A percentile compares a stretch with the other conserved stretches of the same genome.
These are phyloP conservation scores for Telopea speciosissima DNA, from an alignment of 177 flowering plant genomes.

Conservation along the genomic window DNA sequence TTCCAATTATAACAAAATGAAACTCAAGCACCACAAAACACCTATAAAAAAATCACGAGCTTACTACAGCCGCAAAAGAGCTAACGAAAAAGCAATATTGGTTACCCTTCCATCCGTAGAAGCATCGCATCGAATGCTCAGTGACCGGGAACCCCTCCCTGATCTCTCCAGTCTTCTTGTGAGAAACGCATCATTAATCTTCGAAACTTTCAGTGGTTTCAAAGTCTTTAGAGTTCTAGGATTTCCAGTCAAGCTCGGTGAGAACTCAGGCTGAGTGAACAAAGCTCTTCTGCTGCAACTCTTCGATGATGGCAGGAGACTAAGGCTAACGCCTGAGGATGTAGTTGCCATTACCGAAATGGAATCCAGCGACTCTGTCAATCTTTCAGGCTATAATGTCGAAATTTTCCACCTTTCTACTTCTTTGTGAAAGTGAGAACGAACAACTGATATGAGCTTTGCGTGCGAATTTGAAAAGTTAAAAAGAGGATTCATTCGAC, in stretches of 20 bases:
- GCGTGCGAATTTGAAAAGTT: slow-evolving; percentile 6
- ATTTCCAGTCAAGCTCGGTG: slow-evolving; percentile 21
- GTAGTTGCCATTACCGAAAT: slow-evolving; percentile 13
- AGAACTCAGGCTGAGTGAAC: slow-evolving; percentile 15
- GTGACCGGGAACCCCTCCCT: slow-evolving; percentile 22
- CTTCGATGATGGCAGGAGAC: slow-evolving; percentile 6
- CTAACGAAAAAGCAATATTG: not conserved
- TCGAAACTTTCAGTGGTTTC: slow-evolving; percentile 14
- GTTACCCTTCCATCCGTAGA: slow-evolving; percentile 34
- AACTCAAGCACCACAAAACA: not conserved
- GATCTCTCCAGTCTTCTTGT: slow-evolving; percentile 14
- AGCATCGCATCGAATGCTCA: slow-evolving; percentile 52
- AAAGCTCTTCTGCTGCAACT: slow-evolving; percentile 11
- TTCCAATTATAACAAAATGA: too few species aligned
- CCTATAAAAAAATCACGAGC: not conserved
- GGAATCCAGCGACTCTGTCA: not conserved
- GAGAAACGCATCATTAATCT: slow-evolving; percentile 15
- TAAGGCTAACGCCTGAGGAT: slow-evolving; percentile 7
- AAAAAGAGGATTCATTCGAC: not conserved
- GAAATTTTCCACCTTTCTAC: not conserved
- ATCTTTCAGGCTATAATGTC: not conserved
- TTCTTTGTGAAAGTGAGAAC: not conserved
- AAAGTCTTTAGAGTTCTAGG: slow-evolving; percentile 14
- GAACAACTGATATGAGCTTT: slow-evolving; percentile 1
- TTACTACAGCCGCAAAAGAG: not conserved